phyloP scores from a whole-genome alignment of 176 grass and related monocot genomes.

The Rhynchospora pubera region DNA sequence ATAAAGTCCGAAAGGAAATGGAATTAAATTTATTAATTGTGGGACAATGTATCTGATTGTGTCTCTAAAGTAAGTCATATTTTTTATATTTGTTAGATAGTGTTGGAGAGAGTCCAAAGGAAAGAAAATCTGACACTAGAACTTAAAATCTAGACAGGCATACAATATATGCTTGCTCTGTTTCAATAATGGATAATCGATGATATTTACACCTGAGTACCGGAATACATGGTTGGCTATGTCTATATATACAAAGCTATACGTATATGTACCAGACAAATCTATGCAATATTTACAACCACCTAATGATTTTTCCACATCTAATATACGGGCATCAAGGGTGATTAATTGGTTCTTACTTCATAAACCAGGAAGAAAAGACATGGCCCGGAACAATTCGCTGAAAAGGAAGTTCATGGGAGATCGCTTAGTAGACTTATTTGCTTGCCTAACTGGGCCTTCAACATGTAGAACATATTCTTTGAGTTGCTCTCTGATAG shows the following conservation, averaged over 20 bases:
- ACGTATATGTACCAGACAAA: neutral
- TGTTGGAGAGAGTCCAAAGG: neutral
- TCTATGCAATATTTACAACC: slow-evolving; percentile 9
- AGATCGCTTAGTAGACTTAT: slow-evolving; percentile 34
- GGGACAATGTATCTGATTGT: neutral
- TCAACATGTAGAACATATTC: slow-evolving; percentile 47
- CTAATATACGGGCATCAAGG: neutral
- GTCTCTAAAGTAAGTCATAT: neutral
- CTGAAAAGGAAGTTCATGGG: slow-evolving; percentile 68
- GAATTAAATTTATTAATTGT: neutral
- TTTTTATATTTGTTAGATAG: neutral
- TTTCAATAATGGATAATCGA: neutral
- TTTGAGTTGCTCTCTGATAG: slow-evolving; percentile 54
- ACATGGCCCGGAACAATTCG: slow-evolving; percentile 52
- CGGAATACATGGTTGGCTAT: neutral
- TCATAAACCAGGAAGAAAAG: slow-evolving; percentile 21
- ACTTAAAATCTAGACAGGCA: neutral
- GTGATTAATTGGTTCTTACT: neutral
- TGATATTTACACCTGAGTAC: neutral
- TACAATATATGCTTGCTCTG: neutral
- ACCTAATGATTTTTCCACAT: neutral
- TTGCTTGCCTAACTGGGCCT: slow-evolving; percentile 34
- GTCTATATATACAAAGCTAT: neutral
- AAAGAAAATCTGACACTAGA: too few relatives aligned
- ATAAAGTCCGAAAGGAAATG: neutral